Conservation (phyloP, 306 rosid genomes). For the Castanospermum australe region DNA sequence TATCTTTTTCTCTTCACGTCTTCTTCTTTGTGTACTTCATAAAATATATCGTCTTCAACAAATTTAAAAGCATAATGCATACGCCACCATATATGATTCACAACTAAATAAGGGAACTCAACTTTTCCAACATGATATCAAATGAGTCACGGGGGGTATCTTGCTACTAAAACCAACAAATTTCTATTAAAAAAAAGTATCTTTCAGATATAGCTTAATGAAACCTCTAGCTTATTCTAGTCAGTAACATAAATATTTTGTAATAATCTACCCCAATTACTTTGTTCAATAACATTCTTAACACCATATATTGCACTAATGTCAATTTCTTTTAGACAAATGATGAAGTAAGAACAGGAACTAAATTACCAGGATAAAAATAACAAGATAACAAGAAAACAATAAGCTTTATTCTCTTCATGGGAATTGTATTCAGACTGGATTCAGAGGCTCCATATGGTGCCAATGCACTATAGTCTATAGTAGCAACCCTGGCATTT, state of each 20-base stretch:
- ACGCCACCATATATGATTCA: neutral
- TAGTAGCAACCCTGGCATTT: neutral
- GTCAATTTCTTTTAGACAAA: slow-evolving; percentile 2
- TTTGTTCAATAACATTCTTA: neutral
- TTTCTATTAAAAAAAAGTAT: neutral
- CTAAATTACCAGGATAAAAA: neutral
- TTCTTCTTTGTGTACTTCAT: too few species aligned
- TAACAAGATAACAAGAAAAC: slow-evolving; percentile 9
- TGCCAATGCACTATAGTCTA: neutral
- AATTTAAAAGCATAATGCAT: neutral
- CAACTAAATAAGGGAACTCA: neutral
- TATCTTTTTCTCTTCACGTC: neutral
- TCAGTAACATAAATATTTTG: neutral
- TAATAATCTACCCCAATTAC: neutral
- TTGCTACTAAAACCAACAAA: neutral
- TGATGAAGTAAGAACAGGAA: neutral
- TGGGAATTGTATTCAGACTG: neutral
- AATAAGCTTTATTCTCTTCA: neutral
- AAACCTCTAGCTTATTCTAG: neutral
- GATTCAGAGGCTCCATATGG: neutral
- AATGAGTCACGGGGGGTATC: neutral
- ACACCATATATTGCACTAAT: neutral
- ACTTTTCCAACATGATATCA: neutral
- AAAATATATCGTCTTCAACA: too few species aligned
- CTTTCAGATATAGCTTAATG: neutral